Base-by-base conservation (phyloP, 1,284 basidiomycete species). In the Rhodofomes roseus region DNA sequence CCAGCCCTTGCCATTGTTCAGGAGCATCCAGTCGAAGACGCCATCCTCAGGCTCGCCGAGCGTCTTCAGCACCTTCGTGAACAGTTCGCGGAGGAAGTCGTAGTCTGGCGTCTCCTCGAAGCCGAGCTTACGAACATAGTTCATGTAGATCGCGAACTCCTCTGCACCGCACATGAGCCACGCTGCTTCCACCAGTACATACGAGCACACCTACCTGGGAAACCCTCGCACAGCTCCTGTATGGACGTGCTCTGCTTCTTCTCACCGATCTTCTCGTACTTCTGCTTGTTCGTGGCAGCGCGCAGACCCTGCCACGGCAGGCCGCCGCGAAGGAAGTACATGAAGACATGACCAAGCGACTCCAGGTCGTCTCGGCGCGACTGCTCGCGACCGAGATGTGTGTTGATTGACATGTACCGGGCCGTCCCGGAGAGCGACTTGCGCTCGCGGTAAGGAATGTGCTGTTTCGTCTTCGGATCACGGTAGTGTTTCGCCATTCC, bases 401-500 rank as follows among this genome's bases (percentile, higher is more conserved):
- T 98, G 77, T 98, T 98, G 83, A 98, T 98, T 48, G 94, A 96
- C 81, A 97, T 98, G 81, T 98, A 99, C 58, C 96, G 92, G 53
- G 96, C 96, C 23, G 96, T 98, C 53, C 96, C 97, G 18, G 95
- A 97, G 58, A 98, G 79, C 65, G 95, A 97, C 83, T 98, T 98
- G 78, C 96, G 95, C 79, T 99, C 96, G 67, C 96, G 87, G 80
- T 99, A 99, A 29, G 96, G 96, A 63, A 98, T 98, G 77, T 99
- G 96, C 54, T 93, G 84, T 75, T 96, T 96, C 4, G 95, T 96
- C 81, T 96, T 97, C 20, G 96, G 96, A 77, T 99, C 96, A 58
- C 96, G 90, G 78, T 98, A 98, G 77, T 98, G 95, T 77, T 98
- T 99, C 56, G 96, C 96, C 83, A 99, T 93, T 68, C 96, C 96